These are phyloP conservation scores for Trematosphaeria pertusa DNA, from an alignment of 2,329 filamentous ascomycete genomes.

Conservation along the genomic window DNA sequence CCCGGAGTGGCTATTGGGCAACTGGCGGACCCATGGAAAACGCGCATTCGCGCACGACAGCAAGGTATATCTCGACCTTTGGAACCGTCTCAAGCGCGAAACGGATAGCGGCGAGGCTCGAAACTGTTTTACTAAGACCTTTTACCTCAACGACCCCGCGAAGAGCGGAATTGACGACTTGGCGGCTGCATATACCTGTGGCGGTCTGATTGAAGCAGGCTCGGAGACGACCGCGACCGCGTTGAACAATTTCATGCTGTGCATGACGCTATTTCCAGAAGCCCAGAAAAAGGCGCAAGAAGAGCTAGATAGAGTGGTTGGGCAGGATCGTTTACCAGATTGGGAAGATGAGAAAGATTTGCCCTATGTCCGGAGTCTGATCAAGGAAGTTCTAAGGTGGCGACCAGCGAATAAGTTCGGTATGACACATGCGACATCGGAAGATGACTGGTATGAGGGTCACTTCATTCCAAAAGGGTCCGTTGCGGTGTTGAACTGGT, in stretches of 20 bases:
- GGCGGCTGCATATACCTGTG: constrained; percentile 42
- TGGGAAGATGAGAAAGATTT: constrained; percentile 39
- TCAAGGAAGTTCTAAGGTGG: constrained; percentile 43
- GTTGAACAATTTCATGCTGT: constrained; percentile 39
- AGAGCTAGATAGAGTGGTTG: constrained; percentile 40
- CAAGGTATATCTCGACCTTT: constrained; percentile 41
- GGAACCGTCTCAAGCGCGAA: constrained; percentile 40
- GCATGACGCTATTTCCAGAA: constrained; percentile 36
- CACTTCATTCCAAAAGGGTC: constrained; percentile 49
- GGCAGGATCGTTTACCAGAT: constrained; percentile 34
- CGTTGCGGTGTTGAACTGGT: constrained; percentile 43
- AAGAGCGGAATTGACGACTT: constrained; percentile 44
- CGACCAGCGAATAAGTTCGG: constrained; percentile 40
- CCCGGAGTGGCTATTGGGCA: constrained; percentile 39
- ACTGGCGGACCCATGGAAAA: constrained; percentile 36
- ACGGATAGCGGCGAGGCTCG: constrained; percentile 35
- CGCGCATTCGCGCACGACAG: constrained; percentile 39
- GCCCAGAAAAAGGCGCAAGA: constrained; percentile 34
- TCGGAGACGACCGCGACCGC: constrained; percentile 41
- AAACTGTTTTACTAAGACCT: constrained; percentile 45
- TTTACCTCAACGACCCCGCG: constrained; percentile 40
- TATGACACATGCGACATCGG: constrained; percentile 42
- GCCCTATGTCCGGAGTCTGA: constrained; percentile 45
- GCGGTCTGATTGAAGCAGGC: constrained; percentile 44
- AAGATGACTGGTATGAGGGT: constrained; percentile 48